Evolutionary conservation across 129 eudicot species (phyloP), one percentile per base, ranked within the genome.

Genomic region (Lactuca saligna): DNA sequence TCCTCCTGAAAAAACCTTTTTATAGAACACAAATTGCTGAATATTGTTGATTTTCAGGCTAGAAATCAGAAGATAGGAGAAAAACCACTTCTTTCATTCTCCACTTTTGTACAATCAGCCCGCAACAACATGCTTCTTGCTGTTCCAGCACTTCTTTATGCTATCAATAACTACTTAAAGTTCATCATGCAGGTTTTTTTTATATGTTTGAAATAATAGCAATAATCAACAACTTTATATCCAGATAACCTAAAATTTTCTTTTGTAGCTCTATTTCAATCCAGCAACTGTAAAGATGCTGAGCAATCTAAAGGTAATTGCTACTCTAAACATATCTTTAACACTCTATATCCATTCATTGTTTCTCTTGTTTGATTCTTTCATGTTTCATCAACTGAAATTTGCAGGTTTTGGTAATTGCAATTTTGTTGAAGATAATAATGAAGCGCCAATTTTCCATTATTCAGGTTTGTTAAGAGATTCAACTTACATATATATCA

Each of bases 221-320:
- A 42, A 2, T 42, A 8, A 2, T 44, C 50, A 44, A 44, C 2
- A 44, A n/a, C 50, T 44, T 44, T 44, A 39, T 56, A 44, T 61
- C 68, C 33, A 29, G 7, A 66, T 59, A 11, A 29, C 37, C 53
- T 37, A 3, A 15, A 44, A 46, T 46, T 63, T 71, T 51, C 29
- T 25, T 67, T 29, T 80, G 80, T 94, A 94, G 99, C 86, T 94
- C 34, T 94, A 94, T 77, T 94, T 94, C 70, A 90, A 87, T 78
- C 99, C 99, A 49, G 97, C 99, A 35, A 94, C 99, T 13, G 99
- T 94, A 74, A 94, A 94, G 91, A 94, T 94, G 99, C 82, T 94
- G 72, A 94, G 99, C 84, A 94, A 94, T 79, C 81, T 94, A 68
- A 94, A 94, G 97, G 99, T 94, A 79, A 41, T 10, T 39, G 70